These are phyloP conservation scores for Mayamaea pseudoterrestris DNA, from an alignment of 108 stramenopile genomes.

Conservation along the genomic window DNA sequence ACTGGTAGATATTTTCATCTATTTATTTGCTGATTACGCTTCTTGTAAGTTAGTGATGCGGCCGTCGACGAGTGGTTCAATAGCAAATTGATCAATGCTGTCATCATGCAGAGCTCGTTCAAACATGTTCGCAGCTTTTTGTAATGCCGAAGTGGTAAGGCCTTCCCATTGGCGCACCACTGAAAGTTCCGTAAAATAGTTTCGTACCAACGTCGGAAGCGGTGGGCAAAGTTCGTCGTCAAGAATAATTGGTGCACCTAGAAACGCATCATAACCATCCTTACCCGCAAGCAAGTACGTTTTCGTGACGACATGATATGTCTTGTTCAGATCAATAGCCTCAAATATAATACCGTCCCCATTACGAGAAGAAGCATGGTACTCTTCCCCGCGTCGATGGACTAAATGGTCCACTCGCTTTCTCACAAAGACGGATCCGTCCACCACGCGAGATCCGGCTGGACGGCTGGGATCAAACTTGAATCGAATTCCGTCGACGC, in stretches of 20 bases:
- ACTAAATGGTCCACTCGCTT: not conserved
- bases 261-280: conserved; percentile 34
- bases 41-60: conserved; percentile 8
- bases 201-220: conserved; percentile 27
- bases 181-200: conserved; percentile 25
- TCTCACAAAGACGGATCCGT: conserved; percentile 9
- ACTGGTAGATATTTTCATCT: conserved; percentile 33
- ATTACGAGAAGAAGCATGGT: too few relatives aligned
- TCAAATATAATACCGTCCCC: too few relatives aligned
- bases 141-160: conserved; percentile 2
- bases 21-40: not conserved
- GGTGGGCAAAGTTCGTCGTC: conserved; percentile 28
- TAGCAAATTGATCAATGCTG: conserved; percentile 15
- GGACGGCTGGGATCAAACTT: conserved; percentile 18
- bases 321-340: conserved; percentile 16
- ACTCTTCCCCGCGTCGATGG: too few relatives aligned
- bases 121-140: conserved; percentile 10
- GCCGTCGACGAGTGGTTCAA: conserved; percentile 14
- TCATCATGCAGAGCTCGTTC: conserved; percentile 3
- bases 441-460: conserved; percentile 20
- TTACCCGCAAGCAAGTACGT: conserved; percentile 27
- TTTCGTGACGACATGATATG: conserved; percentile 19
- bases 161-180: conserved; percentile 15
- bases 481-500: conserved; percentile 32
- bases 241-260: conserved; percentile 17